Base-by-base conservation (phyloP, 179 eudicot species). In the Dionaea muscipula region DNA sequence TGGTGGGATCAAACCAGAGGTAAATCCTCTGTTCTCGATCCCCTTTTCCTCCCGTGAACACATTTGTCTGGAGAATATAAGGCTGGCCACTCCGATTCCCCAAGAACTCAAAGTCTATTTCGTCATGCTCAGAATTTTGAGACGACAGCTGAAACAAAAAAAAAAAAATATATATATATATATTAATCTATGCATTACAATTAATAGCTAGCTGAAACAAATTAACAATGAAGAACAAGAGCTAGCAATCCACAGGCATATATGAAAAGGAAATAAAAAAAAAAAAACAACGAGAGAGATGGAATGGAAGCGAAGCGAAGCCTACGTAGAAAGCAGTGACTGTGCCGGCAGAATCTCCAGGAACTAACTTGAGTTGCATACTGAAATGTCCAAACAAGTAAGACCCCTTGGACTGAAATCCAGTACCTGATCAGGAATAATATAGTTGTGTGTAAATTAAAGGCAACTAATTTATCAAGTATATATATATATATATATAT, bases 251-350 rank as follows among this genome's bases (percentile, higher is more conserved):
- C n/a, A n/a, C n/a, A n/a, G n/a, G n/a, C n/a, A n/a, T n/a, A n/a
- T n/a, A n/a, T 11, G 35, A 31, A 31, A 19, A 19, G 24, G 15
- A 47, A 26, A 19, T 28, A 48, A 20, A 16, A 47, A 21, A 22
- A 18, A 5, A 49, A 47, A 23, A 38, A 49, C 9, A 26, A n/a
- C 20, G 26, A 18, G 17, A n/a, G 1, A 25, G 22, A 57, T 16
- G 1, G 11, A 28, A 28, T 0, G 16, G 16, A 7, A 26, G n/a
- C 24, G 1, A 13, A 13, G n/a, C 15, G 7, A 25, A 28, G 53
- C 85, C 63, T 54, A 85, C 95, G 61, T 84, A 84, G 65, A 84
- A 84, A 52, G 94, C 94, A 36, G 94, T 84, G 26, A 84, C 94
- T 10, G 83, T 77, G 31, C 94, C 94, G 41, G 94, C 94, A 28